Evolutionary conservation across 106 monocot species (phyloP).

Genomic region (Agapanthus africanus): DNA sequence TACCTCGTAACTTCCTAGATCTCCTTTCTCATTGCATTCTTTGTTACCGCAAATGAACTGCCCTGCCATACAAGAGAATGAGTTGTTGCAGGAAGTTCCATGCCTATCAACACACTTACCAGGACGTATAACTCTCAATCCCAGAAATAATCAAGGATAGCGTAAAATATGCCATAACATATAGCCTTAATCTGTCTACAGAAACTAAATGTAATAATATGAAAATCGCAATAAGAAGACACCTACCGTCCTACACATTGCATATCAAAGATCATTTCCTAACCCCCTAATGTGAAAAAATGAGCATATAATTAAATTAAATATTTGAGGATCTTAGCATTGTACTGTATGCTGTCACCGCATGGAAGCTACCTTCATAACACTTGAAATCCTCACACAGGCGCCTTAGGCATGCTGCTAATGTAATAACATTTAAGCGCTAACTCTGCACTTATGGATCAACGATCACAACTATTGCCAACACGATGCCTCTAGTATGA

Average conservation of each 20-base stretch:
- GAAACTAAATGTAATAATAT: no score
- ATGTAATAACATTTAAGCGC: not conserved
- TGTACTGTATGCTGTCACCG: not conserved
- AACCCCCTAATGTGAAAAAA: not conserved
- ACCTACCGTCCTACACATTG: no score
- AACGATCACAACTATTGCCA: not conserved
- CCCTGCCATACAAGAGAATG: constrained; percentile 38
- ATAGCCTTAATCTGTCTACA: not conserved
- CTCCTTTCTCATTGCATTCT: constrained; percentile 75
- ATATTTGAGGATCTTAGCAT: not conserved
- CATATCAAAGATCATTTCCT: constrained; percentile 6
- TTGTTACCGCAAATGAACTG: constrained; percentile 95
- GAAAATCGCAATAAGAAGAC: no score
- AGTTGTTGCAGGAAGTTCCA: constrained; percentile 1
- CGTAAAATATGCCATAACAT: not conserved
- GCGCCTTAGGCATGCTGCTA: not conserved
- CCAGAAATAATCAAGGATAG: not conserved
- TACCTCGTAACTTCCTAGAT: constrained; percentile 93
- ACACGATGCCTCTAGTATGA: not conserved
- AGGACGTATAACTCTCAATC: not conserved
- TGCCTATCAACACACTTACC: not conserved
- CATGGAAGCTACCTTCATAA: not conserved
- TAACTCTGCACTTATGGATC: not conserved
- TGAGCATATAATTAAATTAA: not conserved
- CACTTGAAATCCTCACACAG: not conserved